Percentiles rank a stretch among this genome's conserved stretches.
phyloP scores from a whole-genome alignment of 345 rosid genomes.

The Psidium friedrichsthalianum region DNA sequence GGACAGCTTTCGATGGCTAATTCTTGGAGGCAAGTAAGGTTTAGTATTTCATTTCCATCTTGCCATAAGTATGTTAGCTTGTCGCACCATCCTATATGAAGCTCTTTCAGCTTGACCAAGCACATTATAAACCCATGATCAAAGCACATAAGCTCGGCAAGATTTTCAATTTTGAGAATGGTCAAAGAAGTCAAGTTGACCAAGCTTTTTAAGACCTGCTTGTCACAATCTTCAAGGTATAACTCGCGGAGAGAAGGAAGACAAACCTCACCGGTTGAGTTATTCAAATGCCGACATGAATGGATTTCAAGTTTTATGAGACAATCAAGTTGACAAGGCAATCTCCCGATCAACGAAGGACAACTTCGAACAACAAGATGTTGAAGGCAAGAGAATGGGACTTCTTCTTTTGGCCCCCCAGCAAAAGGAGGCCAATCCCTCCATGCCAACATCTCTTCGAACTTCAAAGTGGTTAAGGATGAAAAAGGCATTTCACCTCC shows the following conservation, averaged over 20 bases:
- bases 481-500: neutral
- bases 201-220: neutral
- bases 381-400: neutral
- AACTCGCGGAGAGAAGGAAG: neutral
- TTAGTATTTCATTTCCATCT: neutral
- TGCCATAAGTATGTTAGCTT: neutral
- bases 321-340: neutral
- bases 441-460: neutral
- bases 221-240: neutral
- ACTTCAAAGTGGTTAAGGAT: neutral
- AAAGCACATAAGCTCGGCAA: neutral
- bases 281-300: neutral
- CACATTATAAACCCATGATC: neutral
- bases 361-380: neutral
- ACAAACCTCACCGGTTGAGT: neutral
- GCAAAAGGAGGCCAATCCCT: neutral
- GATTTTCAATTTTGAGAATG: neutral
- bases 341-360: neutral
- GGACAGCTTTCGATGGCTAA: neutral
- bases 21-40: neutral
- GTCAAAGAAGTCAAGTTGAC: neutral
- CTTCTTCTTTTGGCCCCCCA: neutral
- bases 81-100: neutral
- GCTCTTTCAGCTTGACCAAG: neutral
- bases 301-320: neutral